phyloP scores from a whole-genome alignment of 345 rosid species.

The Crucihimalaya himalaica region DNA sequence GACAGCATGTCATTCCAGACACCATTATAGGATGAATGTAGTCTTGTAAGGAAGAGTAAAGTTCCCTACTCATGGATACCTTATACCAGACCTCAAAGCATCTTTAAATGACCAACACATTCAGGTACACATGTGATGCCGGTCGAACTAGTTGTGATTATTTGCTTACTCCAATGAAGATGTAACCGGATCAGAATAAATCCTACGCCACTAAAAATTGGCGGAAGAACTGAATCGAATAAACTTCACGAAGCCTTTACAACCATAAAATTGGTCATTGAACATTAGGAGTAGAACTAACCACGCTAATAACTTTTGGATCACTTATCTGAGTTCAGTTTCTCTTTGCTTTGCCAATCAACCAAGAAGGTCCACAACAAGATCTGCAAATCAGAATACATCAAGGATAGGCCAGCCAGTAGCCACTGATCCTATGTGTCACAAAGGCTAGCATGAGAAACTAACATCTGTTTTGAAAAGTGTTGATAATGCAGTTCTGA shows the following conservation, averaged over 20 bases:
- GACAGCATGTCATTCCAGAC: neutral
- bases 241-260: slow-evolving; percentile 32
- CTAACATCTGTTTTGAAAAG: slow-evolving; percentile 18
- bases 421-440: slow-evolving; percentile 33
- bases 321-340: slow-evolving; percentile 46
- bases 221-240: slow-evolving; percentile 8
- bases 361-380: slow-evolving; percentile 55
- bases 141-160: neutral
- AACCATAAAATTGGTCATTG: slow-evolving; percentile 29
- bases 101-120: neutral
- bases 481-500: neutral
- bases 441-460: slow-evolving; percentile 1
- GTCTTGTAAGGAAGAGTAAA: neutral
- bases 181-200: neutral
- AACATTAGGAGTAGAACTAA: slow-evolving; percentile 38
- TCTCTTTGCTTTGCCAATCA: slow-evolving; percentile 44
- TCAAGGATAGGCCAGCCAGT: slow-evolving; percentile 39
- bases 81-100: slow-evolving; percentile 5
- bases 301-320: slow-evolving; percentile 39
- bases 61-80: neutral
- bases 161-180: neutral
- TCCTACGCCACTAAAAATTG: neutral
- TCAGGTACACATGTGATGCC: neutral
- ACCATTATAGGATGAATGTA: neutral
- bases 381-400: slow-evolving; percentile 46